phyloP scores from a whole-genome alignment of 805 yeast species.

The Yarrowia bubula region DNA sequence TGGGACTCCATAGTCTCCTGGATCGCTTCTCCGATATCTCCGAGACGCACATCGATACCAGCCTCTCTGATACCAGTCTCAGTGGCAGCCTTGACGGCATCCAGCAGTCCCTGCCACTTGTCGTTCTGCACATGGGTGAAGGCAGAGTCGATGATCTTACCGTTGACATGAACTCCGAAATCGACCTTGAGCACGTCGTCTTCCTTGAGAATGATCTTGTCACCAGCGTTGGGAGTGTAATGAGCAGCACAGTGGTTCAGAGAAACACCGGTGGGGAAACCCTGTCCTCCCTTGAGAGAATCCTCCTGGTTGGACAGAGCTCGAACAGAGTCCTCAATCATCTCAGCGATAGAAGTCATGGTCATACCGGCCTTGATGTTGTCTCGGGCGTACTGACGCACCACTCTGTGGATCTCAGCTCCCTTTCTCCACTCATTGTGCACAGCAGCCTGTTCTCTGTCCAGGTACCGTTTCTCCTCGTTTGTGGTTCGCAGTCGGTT shows the following conservation, averaged over 20 bases:
- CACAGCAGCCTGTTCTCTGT: constrained; percentile 54
- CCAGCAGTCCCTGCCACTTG: constrained; percentile 72
- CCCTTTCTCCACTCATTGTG: constrained; percentile 94
- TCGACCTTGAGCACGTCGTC: constrained; percentile 97
- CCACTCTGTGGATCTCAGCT: constrained; percentile 93
- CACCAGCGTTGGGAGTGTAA: constrained; percentile 95
- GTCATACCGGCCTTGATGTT: constrained; percentile 86
- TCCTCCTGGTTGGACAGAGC: constrained; percentile 63
- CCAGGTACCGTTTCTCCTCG: constrained; percentile 80
- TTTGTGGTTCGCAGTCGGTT: constrained; percentile 72
- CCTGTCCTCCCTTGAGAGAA: constrained; percentile 72
- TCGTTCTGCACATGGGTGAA: constrained; percentile 87
- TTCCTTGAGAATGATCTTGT: constrained; percentile 70
- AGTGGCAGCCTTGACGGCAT: constrained; percentile 90
- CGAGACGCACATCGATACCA: constrained; percentile 91
- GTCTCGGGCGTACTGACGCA: constrained; percentile 72
- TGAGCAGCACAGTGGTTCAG: constrained; percentile 95
- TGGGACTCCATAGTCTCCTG: constrained; percentile 97
- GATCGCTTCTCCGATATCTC: constrained; percentile 93
- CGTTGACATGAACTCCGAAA: constrained; percentile 94
- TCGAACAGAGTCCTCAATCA: constrained; percentile 82
- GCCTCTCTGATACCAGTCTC: constrained; percentile 89
- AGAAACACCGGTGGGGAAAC: constrained; percentile 97
- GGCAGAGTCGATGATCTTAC: constrained; percentile 91
- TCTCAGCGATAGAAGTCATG: constrained; percentile 84